A percentile compares a stretch with the other conserved stretches of the same genome.
Conservation (phyloP, 2,329 filamentous ascomycete genomes). For the Amauroascus niger region DNA sequence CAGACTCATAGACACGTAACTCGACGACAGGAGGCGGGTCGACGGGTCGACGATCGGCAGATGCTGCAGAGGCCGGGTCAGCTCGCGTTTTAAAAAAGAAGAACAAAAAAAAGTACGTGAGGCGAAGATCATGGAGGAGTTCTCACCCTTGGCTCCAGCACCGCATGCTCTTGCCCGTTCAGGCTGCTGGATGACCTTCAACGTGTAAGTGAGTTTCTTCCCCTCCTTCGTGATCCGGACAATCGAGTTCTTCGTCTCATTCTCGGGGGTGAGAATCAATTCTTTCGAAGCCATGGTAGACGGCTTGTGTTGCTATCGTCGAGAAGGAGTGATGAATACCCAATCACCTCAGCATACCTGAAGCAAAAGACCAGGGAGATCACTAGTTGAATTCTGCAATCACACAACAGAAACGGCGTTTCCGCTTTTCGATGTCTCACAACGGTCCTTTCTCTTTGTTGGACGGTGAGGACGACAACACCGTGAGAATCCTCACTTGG, state of each 20-base stretch:
- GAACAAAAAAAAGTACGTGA: no score
- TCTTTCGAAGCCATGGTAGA: conserved; percentile 37
- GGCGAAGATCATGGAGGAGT: no score
- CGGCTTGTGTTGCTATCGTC: background rate
- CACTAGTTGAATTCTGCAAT: background rate
- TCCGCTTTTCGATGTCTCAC: background rate
- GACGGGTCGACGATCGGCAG: conserved; percentile 80
- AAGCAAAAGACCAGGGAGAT: background rate
- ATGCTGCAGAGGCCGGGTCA: conserved; percentile 45
- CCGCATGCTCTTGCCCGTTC: conserved; percentile 91
- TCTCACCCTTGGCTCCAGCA: conserved; percentile 85
- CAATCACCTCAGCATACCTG: background rate
- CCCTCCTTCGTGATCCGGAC: conserved; percentile 61
- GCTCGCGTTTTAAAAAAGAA: no score
- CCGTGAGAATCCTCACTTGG: background rate
- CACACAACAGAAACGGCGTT: background rate
- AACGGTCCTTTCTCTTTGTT: background rate
- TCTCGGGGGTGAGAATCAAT: conserved; percentile 34
- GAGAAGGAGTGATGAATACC: background rate
- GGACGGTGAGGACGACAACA: background rate
- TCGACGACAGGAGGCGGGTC: conserved; percentile 93
- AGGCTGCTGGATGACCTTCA: conserved; percentile 86
- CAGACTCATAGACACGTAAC: conserved; percentile 68
- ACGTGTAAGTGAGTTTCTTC: conserved; percentile 65
- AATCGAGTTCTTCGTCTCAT: conserved; percentile 47